Evolutionary conservation across 2,329 filamentous ascomycete species (phyloP).

Genomic region (Aureobasidium pullulans): DNA sequence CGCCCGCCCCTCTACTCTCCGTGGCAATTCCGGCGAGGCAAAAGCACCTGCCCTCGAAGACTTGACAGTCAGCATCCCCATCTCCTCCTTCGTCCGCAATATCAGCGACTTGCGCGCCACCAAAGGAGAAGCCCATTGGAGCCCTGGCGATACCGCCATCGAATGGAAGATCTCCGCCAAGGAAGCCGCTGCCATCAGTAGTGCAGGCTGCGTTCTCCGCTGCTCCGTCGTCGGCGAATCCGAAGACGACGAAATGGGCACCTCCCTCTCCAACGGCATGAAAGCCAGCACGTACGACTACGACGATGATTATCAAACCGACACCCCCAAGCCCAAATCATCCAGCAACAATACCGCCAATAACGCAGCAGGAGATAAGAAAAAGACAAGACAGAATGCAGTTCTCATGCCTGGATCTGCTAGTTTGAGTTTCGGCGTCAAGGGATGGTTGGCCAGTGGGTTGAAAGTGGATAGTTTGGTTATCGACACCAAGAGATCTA

Average conservation of each 20-base stretch:
- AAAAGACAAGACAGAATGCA: constrained; percentile 46
- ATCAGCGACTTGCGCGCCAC: constrained; percentile 74
- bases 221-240: constrained; percentile 69
- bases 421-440: constrained; percentile 45
- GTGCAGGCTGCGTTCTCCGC: constrained; percentile 52
- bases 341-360: background rate
- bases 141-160: constrained; percentile 60
- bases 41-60: constrained; percentile 56
- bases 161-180: constrained; percentile 80
- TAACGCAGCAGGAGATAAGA: constrained; percentile 13
- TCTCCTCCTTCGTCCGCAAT: constrained; percentile 64
- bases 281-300: constrained; percentile 37
- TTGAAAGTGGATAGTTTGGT: constrained; percentile 55
- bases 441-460: constrained; percentile 58
- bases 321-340: constrained; percentile 8
- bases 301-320: constrained; percentile 24
- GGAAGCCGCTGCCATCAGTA: constrained; percentile 51
- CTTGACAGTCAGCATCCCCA: constrained; percentile 67
- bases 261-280: constrained; percentile 27
- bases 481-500: constrained; percentile 69
- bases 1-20: constrained; percentile 7
- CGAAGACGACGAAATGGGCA: constrained; percentile 35
- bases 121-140: constrained; percentile 77
- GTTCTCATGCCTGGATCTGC: constrained; percentile 43
- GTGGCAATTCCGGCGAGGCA: constrained; percentile 14